phyloP scores from a whole-genome alignment of 176 grass and related monocot species.

The Oropetium thomaeum region DNA sequence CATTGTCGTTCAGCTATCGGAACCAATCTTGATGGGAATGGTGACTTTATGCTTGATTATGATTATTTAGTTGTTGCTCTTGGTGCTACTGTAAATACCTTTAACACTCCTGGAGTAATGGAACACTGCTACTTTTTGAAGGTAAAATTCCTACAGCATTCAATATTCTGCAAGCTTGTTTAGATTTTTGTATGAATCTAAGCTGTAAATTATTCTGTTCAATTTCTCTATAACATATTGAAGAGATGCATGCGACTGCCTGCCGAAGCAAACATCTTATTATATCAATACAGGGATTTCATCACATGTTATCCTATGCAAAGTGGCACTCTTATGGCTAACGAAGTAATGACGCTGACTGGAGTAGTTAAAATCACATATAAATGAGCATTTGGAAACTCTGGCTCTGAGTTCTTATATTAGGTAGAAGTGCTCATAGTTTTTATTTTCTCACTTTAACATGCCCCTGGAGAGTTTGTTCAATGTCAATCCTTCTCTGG shows the following conservation, averaged over 20 bases:
- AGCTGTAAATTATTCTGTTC: conserved; percentile 1
- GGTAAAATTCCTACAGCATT: conserved; percentile 41
- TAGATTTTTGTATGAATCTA: not conserved
- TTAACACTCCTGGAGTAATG: conserved; percentile 86
- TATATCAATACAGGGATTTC: not conserved
- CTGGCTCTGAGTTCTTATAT: not conserved
- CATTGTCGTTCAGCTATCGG: conserved; percentile 64
- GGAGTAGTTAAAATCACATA: not conserved
- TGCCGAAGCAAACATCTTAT: not conserved
- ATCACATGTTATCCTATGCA: not conserved
- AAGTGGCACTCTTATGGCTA: not conserved
- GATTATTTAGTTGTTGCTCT: conserved; percentile 86
- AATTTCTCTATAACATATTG: not conserved
- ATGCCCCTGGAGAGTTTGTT: not conserved
- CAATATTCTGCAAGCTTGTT: not conserved
- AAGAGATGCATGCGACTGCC: not conserved
- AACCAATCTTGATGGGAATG: conserved; percentile 79
- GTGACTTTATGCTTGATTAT: conserved; percentile 85
- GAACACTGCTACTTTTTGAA: conserved; percentile 88
- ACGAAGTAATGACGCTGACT: not conserved
- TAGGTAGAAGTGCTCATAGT: not conserved
- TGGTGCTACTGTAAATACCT: conserved; percentile 79
- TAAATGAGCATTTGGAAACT: not conserved
- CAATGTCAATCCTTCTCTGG: not conserved
- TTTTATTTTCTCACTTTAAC: not conserved